Evolutionary conservation across 768 basidiomycete genomes (phyloP), one percentile per base, ranked within the genome.

Genomic region (Tylopilus vinaceipallidus): DNA sequence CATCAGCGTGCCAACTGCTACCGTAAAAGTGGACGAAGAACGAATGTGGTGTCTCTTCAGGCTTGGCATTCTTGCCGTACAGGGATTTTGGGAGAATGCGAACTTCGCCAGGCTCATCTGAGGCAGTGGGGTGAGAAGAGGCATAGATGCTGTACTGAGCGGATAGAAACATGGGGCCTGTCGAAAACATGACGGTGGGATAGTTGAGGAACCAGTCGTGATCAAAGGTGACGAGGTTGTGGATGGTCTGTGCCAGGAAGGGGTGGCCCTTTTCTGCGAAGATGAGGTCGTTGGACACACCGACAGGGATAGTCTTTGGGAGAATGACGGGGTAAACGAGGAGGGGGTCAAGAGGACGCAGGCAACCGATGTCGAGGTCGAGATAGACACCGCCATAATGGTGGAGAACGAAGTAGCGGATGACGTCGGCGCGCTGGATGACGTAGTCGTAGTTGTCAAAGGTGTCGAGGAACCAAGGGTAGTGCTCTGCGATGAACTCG

Each of bases 121-220:
- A 66, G 16, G 81, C 80, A 13, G 73, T 73, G 26, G 82, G 79
- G 48, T 90, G 81, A 11, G 84, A 77, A 4, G 87, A 75, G 6
- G 81, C 79, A 70, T 90, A 98, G 44, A 95, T 76, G 35, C 91
- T 90, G 67, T 95, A 95, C 65, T 97, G 92, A 3, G 87, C 84
- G 1, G 95, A 98, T 12, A 99, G 73, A 71, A 98, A 99, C 97
- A 99, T 99, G 61, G 97, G 97, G 1, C 95, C 95, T 0, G 97
- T 99, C 45, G 93, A 93, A 72, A 99, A 99, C 97, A 99, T 99
- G 75, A 99, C 97, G 23, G 97, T 99, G 27, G 97, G 97, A 60
- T 99, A 99, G 71, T 98, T 97, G 64, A 95, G 82, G 46, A 97
- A 68, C 85, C 91, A 99, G 45, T 83, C 81, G 67, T 95, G 91